Evolutionary conservation across 495 filamentous ascomycete genomes (phyloP).

Genomic region (Podospora pseudocomata): DNA sequence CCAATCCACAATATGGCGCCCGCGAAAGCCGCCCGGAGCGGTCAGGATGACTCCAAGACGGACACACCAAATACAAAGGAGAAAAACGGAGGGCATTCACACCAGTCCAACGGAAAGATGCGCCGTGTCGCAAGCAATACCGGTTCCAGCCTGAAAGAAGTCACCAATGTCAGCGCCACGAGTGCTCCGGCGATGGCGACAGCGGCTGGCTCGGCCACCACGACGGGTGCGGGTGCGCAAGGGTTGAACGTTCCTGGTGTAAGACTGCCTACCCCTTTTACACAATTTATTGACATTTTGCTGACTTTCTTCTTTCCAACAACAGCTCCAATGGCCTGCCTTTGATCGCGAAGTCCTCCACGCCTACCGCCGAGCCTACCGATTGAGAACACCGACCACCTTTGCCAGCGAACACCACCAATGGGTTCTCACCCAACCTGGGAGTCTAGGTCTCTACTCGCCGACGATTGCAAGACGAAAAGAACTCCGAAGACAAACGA

Average conservation of each 20-base stretch:
- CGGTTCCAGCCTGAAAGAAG: slow-evolving; percentile 43
- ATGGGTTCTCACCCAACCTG: slow-evolving; percentile 63
- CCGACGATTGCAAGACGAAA: slow-evolving; percentile 67
- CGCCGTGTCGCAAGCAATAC: slow-evolving; percentile 45
- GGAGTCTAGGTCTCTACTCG: slow-evolving; percentile 63
- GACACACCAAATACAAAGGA: slow-evolving; percentile 43
- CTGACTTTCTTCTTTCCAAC: slow-evolving; percentile 18
- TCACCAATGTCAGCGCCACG: slow-evolving; percentile 30
- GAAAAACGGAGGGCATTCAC: slow-evolving; percentile 38
- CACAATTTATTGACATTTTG: not conserved
- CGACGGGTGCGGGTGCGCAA: slow-evolving; percentile 11
- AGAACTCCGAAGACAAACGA: slow-evolving; percentile 62
- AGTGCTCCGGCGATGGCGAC: slow-evolving; percentile 27
- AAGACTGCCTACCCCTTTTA: slow-evolving; percentile 8
- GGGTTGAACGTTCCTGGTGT: slow-evolving; percentile 32
- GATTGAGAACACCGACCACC: slow-evolving; percentile 64
- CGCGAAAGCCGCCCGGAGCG: slow-evolving; percentile 30
- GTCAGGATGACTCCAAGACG: slow-evolving; percentile 47
- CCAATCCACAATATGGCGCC: slow-evolving; percentile 31
- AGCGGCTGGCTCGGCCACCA: slow-evolving; percentile 17
- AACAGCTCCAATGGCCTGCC: slow-evolving; percentile 71
- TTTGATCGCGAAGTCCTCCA: slow-evolving; percentile 71
- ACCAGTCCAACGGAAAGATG: slow-evolving; percentile 44
- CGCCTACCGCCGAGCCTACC: slow-evolving; percentile 74
- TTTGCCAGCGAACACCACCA: slow-evolving; percentile 70